Evolutionary conservation across 192 early-diverging fungal genomes (phyloP).

Genomic region (Thamnidium elegans): DNA sequence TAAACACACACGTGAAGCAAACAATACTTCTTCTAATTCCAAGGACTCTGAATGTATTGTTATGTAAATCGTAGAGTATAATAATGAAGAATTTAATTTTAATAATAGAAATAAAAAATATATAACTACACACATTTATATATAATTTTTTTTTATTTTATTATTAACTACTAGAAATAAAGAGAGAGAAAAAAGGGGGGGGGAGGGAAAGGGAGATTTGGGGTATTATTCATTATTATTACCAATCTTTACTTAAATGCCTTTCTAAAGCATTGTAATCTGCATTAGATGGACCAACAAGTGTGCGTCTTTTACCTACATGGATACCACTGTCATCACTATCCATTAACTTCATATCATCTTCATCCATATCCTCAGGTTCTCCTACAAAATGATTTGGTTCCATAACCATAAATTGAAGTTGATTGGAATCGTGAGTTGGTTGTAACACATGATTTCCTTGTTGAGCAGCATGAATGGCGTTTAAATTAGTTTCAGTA

Average conservation of each 20-base stretch:
- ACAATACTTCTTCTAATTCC: not conserved
- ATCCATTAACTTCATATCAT: constrained; percentile 19
- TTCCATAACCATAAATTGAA: constrained; percentile 14
- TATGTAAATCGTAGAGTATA: constrained; percentile 23
- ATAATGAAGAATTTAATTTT: not conserved
- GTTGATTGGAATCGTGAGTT: not conserved
- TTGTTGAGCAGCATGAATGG: constrained; percentile 16
- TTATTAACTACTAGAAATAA: no score
- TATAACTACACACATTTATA: no score
- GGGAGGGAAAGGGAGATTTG: no score
- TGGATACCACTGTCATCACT: constrained; percentile 22
- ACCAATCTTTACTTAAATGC: constrained; percentile 33
- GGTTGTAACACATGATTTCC: constrained; percentile 5
- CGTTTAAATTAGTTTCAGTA: constrained; percentile 24
- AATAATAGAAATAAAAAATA: not conserved
- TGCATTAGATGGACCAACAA: constrained; percentile 21
- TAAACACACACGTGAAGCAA: constrained; percentile 16
- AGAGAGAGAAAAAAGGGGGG: no score
- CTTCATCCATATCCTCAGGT: constrained; percentile 38
- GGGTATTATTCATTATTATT: not conserved
- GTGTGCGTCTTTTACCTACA: constrained; percentile 18
- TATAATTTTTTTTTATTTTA: no score
- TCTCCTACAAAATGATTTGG: constrained; percentile 26
- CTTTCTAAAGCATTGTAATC: constrained; percentile 29
- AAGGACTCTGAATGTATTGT: constrained; percentile 29